phyloP scores from a whole-genome alignment of 164 flowering plant genomes.

The grape (Vitis vinifera) region DNA sequence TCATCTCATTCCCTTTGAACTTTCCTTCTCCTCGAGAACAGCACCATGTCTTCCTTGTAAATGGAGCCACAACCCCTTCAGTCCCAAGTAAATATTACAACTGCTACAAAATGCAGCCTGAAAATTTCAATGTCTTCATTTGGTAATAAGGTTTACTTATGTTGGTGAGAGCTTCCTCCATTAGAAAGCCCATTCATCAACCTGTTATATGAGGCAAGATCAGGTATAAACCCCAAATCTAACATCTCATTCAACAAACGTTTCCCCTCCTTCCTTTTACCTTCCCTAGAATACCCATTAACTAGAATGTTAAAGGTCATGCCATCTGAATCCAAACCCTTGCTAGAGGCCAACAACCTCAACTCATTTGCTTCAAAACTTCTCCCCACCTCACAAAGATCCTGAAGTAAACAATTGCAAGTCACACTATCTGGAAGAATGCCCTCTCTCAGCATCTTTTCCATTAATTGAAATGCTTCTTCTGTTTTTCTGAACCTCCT shows the following conservation, averaged over 20 bases:
- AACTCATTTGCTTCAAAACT: conserved; percentile 50
- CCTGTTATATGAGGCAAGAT: conserved; percentile 29
- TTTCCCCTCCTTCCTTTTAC: conserved; percentile 62
- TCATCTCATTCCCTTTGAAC: no score
- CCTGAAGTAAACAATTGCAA: conserved; percentile 64
- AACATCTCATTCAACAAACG: conserved; percentile 76
- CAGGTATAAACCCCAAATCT: conserved; percentile 44
- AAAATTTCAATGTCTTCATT: no score
- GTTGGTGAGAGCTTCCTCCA: no score
- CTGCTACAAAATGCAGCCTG: no score
- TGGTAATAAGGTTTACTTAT: no score
- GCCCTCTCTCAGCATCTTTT: conserved; percentile 61
- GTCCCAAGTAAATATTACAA: no score
- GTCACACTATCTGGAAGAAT: conserved; percentile 74
- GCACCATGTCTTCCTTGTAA: no score
- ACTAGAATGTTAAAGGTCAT: conserved; percentile 59
- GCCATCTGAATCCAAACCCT: conserved; percentile 61
- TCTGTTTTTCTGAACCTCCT: conserved; percentile 38
- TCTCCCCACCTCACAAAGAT: conserved; percentile 56
- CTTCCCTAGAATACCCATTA: conserved; percentile 64
- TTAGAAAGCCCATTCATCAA: conserved; percentile 47
- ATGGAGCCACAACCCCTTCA: no score
- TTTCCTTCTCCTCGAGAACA: no score
- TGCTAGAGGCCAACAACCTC: conserved; percentile 63
- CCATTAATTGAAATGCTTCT: conserved; percentile 44